Evolutionary conservation across 2,329 filamentous ascomycete genomes (phyloP).

Genomic region (Saccharata proteae): DNA sequence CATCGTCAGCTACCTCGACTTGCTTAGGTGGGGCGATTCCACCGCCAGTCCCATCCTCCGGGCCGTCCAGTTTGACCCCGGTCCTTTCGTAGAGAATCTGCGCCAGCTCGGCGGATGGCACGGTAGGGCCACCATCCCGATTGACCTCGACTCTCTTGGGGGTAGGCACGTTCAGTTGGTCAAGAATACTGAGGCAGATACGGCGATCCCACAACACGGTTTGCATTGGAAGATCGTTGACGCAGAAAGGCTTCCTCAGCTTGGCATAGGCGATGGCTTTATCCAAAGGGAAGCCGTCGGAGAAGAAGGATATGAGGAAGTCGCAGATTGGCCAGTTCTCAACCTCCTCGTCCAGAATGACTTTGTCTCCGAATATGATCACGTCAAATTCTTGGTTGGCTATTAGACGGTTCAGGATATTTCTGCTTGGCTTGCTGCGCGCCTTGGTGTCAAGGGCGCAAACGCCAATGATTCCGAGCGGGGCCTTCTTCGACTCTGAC

Average conservation of each 20-base stretch:
- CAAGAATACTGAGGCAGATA: slow-evolving; percentile 75
- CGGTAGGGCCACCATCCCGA: slow-evolving; percentile 74
- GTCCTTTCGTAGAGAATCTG: slow-evolving; percentile 71
- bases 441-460: slow-evolving; percentile 94
- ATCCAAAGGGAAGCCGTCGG: slow-evolving; percentile 89
- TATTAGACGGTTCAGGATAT: slow-evolving; percentile 86
- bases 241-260: slow-evolving; percentile 86
- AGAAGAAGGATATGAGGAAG: slow-evolving; percentile 96
- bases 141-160: slow-evolving; percentile 83
- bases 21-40: slow-evolving; percentile 46
- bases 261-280: slow-evolving; percentile 95
- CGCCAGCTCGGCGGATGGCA: slow-evolving; percentile 68
- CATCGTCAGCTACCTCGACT: slow-evolving; percentile 80
- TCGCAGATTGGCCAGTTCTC: slow-evolving; percentile 96
- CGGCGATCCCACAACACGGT: slow-evolving; percentile 93
- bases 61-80: slow-evolving; percentile 61
- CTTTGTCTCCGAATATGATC: slow-evolving; percentile 96
- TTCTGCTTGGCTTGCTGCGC: slow-evolving; percentile 89
- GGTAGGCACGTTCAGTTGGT: slow-evolving; percentile 80
- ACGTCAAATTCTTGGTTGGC: slow-evolving; percentile 90
- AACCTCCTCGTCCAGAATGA: slow-evolving; percentile 91
- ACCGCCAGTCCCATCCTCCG: slow-evolving; percentile 53
- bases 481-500: slow-evolving; percentile 26
- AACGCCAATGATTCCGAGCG: slow-evolving; percentile 66
- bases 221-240: slow-evolving; percentile 96